Evolutionary conservation across 2,329 filamentous ascomycete species (phyloP), one percentile per base, ranked within the genome.

Genomic region (Penicillium sclerotiorum): DNA sequence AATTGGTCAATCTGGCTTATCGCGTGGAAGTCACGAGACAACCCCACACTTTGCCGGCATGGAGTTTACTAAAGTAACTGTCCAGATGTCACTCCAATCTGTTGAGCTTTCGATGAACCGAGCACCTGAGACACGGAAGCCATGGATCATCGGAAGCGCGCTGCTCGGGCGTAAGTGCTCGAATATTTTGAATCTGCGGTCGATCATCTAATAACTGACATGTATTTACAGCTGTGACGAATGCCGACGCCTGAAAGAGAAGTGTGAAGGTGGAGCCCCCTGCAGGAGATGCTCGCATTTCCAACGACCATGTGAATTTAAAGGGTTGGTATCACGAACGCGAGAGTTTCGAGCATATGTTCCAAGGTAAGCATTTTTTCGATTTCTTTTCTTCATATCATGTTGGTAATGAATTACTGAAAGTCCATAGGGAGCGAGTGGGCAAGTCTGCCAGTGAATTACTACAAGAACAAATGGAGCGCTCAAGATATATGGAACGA

Each of bases 401-500:
- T n/a, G n/a, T n/a, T 25, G 17, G 28, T 7, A 32, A 13, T 13
- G 3, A 9, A 30, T 5, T 44, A 36, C 39, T 51, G 15, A 50
- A n/a, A 18, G 23, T 15, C 15, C 7, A 13, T 27, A 57, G 54
- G 37, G 49, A 52, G 35, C 46, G 42, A 35, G 20, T 47, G 11
- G 46, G n/a, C 0, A 52, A 20, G 37, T 42, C 54, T 28, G 52
- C n/a, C n/a, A n/a, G n/a, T n/a, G n/a, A n/a, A 57, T n/a, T 44
- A 50, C n/a, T n/a, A n/a, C 52, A 43, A 22, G 49, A 55, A 25
- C 37, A 55, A 36, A 48, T 57, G 11, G 51, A 50, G 22, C 54
- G 54, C 35, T 45, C 51, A 8, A 50, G 15, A 44, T 57, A 52
- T 40, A 57, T 57, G 54, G 54, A 57, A 28, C 54, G 54, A 8